Base-by-base conservation (phyloP, 2,329 filamentous ascomycete species). In the Calonectria crousiana region DNA sequence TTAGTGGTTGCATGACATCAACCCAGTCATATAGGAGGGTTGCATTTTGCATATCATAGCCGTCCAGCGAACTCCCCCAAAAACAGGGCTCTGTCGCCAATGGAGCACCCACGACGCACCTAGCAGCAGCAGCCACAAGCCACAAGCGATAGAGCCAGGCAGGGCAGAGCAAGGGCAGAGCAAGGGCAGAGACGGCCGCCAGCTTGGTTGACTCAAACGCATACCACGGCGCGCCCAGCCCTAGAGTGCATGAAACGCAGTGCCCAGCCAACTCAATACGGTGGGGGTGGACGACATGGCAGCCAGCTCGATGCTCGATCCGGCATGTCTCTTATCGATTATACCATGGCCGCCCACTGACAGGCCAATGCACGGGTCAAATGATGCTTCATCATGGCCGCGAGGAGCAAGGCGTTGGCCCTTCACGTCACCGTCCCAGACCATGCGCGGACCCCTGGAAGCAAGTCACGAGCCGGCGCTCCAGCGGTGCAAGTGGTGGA, bases 381-480 rank as follows among this genome's bases (percentile, higher is more conserved):
- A 74, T 80, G 79, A 80, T 78, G 77, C 74, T 73, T 36, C 56
- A 69, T 56, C 36, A 56, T 58, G 36, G 56, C 71, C 65, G 34
- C 67, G 58, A 73, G 49, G 36, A 32, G 71, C 49, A 65, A 65
- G 51, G 36, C 60, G 64, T 65, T 51, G 53, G 62, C 69, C 66
- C 66, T 75, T 76, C 75, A 73, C 72, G 74, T 77, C 76, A 73
- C 67, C 60, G 52, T 62, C 56, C 69, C 32, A 65, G 36, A 30
- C 64, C 69, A 70, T 67, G 64, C 36, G 70, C 49, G 72, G 76
- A 74, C 64, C 68, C 75, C 77, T 76, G 75, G 77, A 70, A 69
- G 49, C 51, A 71, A 79, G 78, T 80, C 78, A 80, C 78, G 75
- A 78, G 78, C 68, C 73, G 73, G 71, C 34, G 47, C 41, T 72